phyloP scores from a whole-genome alignment of 2,329 filamentous ascomycete genomes.

The Aaosphaeria pasadenensis region DNA sequence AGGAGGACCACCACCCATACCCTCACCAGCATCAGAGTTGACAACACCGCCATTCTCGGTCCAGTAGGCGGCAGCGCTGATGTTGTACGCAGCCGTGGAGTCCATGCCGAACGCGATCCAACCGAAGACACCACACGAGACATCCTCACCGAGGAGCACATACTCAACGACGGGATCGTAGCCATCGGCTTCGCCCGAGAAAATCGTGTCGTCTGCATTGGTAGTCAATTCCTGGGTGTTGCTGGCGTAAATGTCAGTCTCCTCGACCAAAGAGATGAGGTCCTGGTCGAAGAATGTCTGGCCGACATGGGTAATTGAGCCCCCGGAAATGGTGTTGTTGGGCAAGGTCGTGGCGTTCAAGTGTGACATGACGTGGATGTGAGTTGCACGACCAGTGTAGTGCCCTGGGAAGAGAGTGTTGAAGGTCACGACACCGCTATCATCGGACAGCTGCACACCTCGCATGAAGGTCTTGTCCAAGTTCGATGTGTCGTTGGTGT shows the following conservation, averaged over 20 bases:
- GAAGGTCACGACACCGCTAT: constrained; percentile 49
- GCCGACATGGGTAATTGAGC: constrained; percentile 56
- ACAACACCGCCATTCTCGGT: constrained; percentile 26
- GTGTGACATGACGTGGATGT: constrained; percentile 42
- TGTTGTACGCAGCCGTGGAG: constrained; percentile 17
- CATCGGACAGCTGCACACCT: constrained; percentile 47
- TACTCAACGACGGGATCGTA: constrained; percentile 59
- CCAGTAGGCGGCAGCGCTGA: constrained; percentile 23
- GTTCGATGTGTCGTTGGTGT: constrained; percentile 30
- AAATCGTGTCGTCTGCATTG: constrained; percentile 53
- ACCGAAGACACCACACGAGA: constrained; percentile 30
- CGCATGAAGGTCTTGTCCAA: constrained; percentile 43
- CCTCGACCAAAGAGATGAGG: constrained; percentile 53
- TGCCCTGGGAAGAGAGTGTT: constrained; percentile 49
- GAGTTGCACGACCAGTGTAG: constrained; percentile 23
- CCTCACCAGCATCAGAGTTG: constrained; percentile 19
- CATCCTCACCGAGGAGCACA: constrained; percentile 52
- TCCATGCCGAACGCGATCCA: constrained; percentile 35
- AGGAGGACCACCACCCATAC: constrained; percentile 9
- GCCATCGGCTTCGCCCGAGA: constrained; percentile 46
- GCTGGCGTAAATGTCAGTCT: constrained; percentile 41
- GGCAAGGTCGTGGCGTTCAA: constrained; percentile 34
- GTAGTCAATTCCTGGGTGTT: constrained; percentile 45
- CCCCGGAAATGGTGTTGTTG: constrained; percentile 51
- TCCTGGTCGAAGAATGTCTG: constrained; percentile 65